Evolutionary conservation across 139 green algal genomes (phyloP).

Genomic region (Chlorella sp.): DNA sequence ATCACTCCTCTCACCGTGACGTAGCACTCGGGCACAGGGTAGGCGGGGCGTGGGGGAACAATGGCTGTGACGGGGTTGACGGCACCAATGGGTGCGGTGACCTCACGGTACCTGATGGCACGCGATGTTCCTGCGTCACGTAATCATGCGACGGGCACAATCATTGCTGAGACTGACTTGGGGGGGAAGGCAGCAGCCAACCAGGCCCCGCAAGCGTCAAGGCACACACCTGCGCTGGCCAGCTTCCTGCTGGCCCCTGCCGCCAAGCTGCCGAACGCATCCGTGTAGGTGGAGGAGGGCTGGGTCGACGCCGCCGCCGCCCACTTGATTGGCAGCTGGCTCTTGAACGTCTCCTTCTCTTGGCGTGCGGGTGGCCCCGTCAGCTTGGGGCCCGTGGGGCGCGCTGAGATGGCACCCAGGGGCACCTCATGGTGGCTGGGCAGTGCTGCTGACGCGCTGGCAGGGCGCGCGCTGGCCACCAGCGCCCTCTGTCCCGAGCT

Average conservation of each 20-base stretch:
- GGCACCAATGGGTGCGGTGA: slow-evolving; percentile 20
- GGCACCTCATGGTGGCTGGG: too few relatives aligned
- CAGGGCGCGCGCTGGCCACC: too few relatives aligned
- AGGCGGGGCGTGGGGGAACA: slow-evolving; percentile 2
- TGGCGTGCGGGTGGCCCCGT: not conserved
- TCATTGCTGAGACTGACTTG: too few relatives aligned
- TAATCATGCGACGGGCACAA: too few relatives aligned
- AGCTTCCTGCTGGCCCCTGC: not conserved
- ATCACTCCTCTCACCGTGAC: not conserved
- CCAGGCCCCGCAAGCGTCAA: too few relatives aligned
- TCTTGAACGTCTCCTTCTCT: slow-evolving; percentile 12
- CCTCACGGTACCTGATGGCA: slow-evolving; percentile 6
- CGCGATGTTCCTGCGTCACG: not conserved
- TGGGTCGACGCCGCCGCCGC: not conserved
- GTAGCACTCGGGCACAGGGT: slow-evolving; percentile 25
- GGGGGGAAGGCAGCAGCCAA: too few relatives aligned
- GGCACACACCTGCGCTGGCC: not conserved
- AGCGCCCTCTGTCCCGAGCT: too few relatives aligned
- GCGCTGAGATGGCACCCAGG: too few relatives aligned
- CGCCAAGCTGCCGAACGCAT: slow-evolving; percentile 10
- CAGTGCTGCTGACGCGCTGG: not conserved
- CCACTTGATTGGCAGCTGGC: slow-evolving; percentile 26
- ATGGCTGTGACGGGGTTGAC: slow-evolving; percentile 28
- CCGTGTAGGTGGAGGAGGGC: slow-evolving; percentile 12
- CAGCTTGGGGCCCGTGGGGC: slow-evolving; percentile 1